phyloP scores from a whole-genome alignment of 306 rosid species.

The Macrotyloma uniflorum region DNA sequence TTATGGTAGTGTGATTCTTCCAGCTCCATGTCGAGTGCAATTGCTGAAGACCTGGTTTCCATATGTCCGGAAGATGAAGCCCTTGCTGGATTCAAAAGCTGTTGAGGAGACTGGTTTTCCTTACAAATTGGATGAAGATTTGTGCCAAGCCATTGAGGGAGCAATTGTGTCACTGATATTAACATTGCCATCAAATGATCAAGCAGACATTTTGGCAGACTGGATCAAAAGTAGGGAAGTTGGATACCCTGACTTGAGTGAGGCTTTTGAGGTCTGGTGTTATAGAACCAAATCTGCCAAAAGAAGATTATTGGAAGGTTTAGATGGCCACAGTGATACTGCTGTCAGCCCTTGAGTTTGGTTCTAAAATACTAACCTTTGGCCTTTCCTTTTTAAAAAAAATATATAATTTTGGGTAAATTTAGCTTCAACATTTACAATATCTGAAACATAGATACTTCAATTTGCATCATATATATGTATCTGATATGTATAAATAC shows the following conservation, averaged over 20 bases:
- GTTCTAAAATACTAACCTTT: conserved; percentile 3
- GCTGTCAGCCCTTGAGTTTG: conserved; percentile 43
- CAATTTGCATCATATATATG: too few relatives aligned
- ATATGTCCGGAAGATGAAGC: conserved; percentile 80
- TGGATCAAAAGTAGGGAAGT: conserved; percentile 73
- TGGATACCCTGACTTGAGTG: conserved; percentile 79
- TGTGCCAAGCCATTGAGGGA: conserved; percentile 84
- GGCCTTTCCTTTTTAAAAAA: not conserved
- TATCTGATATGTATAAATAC: too few relatives aligned
- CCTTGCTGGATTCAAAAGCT: conserved; percentile 66
- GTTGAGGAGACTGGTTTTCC: conserved; percentile 56
- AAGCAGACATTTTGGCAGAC: conserved; percentile 87
- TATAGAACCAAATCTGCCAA: conserved; percentile 88
- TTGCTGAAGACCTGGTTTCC: conserved; percentile 87
- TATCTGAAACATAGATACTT: too few relatives aligned
- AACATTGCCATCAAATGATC: conserved; percentile 88
- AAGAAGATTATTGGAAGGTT: conserved; percentile 77
- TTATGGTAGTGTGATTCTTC: conserved; percentile 85
- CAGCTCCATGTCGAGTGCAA: conserved; percentile 60
- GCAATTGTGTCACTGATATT: conserved; percentile 73
- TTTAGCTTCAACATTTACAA: not conserved
- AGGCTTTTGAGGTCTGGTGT: conserved; percentile 97
- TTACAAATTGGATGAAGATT: conserved; percentile 74
- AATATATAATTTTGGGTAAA: not conserved
- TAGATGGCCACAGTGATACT: conserved; percentile 49